A percentile compares a stretch with the other conserved stretches of the same genome.
These are phyloP conservation scores for Penicillium sp. DNA, from an alignment of 2,329 filamentous ascomycete genomes.

Conservation along the genomic window DNA sequence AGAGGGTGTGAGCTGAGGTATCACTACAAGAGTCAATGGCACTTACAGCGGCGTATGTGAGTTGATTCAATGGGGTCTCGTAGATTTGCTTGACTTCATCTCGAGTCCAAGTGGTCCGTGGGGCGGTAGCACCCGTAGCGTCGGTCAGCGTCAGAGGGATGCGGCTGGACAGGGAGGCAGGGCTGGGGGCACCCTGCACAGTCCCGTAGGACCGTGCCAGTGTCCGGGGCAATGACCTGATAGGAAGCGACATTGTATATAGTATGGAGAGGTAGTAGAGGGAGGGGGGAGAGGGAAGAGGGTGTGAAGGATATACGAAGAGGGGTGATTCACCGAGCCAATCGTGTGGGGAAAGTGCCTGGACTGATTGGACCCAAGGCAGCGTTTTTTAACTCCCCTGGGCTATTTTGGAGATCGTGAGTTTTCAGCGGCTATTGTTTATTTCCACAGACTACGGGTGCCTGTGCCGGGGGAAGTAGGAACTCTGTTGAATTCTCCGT, in stretches of 20 bases:
- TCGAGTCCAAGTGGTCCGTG: conserved; percentile 75
- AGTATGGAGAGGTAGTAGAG: not conserved
- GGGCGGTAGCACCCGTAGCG: conserved; percentile 40
- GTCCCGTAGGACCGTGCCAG: conserved; percentile 41
- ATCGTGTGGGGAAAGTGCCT: conserved; percentile 10
- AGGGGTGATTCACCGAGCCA: conserved; percentile 16
- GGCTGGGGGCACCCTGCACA: conserved; percentile 37
- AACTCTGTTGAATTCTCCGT: conserved; percentile 1
- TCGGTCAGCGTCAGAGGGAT: conserved; percentile 37
- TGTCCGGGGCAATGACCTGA: conserved; percentile 32
- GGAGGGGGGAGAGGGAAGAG: not conserved
- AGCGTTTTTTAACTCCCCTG: conserved; percentile 2
- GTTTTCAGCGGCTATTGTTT: not conserved
- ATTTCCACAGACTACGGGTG: not conserved
- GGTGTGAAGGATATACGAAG: not conserved
- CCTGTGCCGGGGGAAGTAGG: not conserved
- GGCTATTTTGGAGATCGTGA: not conserved
- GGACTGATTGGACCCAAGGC: not conserved
- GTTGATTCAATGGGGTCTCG: conserved; percentile 75
- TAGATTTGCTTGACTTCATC: conserved; percentile 82
- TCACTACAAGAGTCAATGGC: not conserved
- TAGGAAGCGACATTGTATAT: conserved; percentile 29
- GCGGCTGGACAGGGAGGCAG: conserved; percentile 32
- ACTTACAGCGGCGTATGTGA: conserved; percentile 72
- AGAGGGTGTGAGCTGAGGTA: conserved; percentile 8